These are phyloP conservation scores for Gyrodon lividus DNA, from an alignment of 768 basidiomycete species.

Conservation along the genomic window DNA sequence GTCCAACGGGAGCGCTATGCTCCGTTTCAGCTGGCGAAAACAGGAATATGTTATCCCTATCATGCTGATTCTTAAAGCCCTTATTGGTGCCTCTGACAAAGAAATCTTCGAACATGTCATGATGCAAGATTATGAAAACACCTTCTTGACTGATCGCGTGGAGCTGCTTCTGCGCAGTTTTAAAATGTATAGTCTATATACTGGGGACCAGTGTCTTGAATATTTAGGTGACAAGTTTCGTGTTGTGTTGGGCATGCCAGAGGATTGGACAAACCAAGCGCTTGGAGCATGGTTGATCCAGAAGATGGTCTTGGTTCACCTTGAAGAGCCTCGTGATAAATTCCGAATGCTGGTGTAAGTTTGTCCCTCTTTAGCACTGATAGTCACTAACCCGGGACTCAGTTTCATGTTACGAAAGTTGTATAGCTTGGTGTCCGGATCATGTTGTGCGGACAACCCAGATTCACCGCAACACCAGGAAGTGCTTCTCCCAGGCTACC, in stretches of 20 bases:
- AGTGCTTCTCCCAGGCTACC: constrained; percentile 85
- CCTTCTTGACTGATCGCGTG: constrained; percentile 95
- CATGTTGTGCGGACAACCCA: constrained; percentile 92
- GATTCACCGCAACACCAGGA: constrained; percentile 99
- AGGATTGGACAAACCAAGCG: constrained; percentile 85
- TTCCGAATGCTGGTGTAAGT: constrained; percentile 87
- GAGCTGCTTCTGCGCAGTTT: constrained; percentile 92
- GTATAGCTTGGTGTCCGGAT: constrained; percentile 84
- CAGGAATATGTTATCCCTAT: constrained; percentile 98
- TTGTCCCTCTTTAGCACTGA: background rate
- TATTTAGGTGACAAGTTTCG: constrained; percentile 97
- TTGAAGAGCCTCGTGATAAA: constrained; percentile 86
- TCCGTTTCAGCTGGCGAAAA: constrained; percentile 95
- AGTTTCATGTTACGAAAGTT: constrained; percentile 98
- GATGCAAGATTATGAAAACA: constrained; percentile 96
- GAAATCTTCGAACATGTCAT: constrained; percentile 96
- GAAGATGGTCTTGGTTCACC: constrained; percentile 87
- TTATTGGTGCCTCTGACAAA: constrained; percentile 87
- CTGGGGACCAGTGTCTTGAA: constrained; percentile 88
- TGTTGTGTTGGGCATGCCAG: constrained; percentile 84
- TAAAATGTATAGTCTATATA: constrained; percentile 87
- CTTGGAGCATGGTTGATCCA: constrained; percentile 82
- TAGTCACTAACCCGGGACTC: constrained; percentile 9
- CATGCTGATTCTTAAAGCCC: constrained; percentile 93
- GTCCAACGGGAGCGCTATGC: constrained; percentile 93